Evolutionary conservation across 805 yeast species (phyloP), one percentile per base, ranked within the genome.

Genomic region (Wickerhamiella occidentalis): DNA sequence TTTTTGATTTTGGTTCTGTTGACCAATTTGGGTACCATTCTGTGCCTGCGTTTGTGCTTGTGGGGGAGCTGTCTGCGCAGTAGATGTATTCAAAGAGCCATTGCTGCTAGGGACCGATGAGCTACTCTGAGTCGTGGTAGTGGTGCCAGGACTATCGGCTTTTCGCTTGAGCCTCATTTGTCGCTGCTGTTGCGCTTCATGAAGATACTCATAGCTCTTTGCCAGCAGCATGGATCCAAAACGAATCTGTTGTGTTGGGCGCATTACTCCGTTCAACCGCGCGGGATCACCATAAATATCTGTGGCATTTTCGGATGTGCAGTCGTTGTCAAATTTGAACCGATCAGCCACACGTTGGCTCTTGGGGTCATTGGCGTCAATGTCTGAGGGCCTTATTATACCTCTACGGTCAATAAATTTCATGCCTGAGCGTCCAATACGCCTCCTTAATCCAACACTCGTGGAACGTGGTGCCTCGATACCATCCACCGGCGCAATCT

Each of bases 211-310:
- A 61, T 84, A 84, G 0, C 96, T 80, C 64, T 88, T 90, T 3
- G 92, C 78, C 38, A 87, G 70, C 28, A 90, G 66, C 96, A 87
- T 87, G 6, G 94, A 78, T 7, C 96, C 95, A 66, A 88, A 88
- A 52, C 96, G 71, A 26, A 90, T 84, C 1, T 84, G 80, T 65
- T 88, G 96, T 1, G 96, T 87, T 47, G 80, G 90, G 48, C 81
- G 81, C 12, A 86, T 77, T 38, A 88, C 85, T 54, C 82, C 82
- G 61, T 88, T 88, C 58, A 88, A 71, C 49, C 76, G 74, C 0
- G 95, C 79, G 0, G 96, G 96, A 63, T 86, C 95, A 52, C 76
- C 73, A 52, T 79, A 72, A 50, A 85, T 71, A 30, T 82, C 82
- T 38, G 68, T 71, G 58, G 64, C 68, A 51, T 68, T 67, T 47